Base-by-base conservation (phyloP, 1,139 yeast species). In the Nakaseomyces kungkrabaensis region DNA sequence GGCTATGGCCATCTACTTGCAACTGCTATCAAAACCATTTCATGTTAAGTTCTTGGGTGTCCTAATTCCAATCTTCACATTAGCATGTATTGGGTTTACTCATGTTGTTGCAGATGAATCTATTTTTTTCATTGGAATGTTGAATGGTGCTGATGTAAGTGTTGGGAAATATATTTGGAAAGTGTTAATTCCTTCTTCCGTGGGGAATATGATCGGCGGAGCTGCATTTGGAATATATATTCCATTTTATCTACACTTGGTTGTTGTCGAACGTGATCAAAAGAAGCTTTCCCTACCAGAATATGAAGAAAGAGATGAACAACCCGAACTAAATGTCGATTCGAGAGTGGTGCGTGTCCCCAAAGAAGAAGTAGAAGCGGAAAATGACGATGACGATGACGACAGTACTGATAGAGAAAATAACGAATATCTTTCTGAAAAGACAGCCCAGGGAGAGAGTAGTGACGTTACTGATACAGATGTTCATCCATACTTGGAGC, bases 41-140 rank as follows among this genome's bases (percentile, higher is more conserved):
- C 94, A 85, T 61, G 94, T 86, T 40, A 84, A 84, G 59, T 73
- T 82, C 45, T 44, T 83, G n/a, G 67, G 82, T 70, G 75, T 85
- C 70, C 58, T 72, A 6, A 62, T 85, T 26, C 94, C 95, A 0
- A 72, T 85, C 10, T 82, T 84, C 66, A 78, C 89, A 0, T 83
- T 85, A 63, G 94, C 84, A 7, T 59, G 81, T 1, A 71, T 82
- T 70, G 94, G 94, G 0, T 85, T 80, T 65, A 79, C 87, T 4
- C 95, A 86, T 62, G 79, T 79, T 2, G 88, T 86, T 8, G 95
- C 95, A 1, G 95, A 86, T 64, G 84, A 85, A 90, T 79, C 72
- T 56, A 58, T 83, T 51, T 62, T 82, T 9, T 77, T 81, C 8
- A 76, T 80, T 57, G 95, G 87, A 0, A 68, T 84, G 59, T 72